Evolutionary conservation across 768 basidiomycete genomes (phyloP).

Genomic region (Leccinum rimulosum): DNA sequence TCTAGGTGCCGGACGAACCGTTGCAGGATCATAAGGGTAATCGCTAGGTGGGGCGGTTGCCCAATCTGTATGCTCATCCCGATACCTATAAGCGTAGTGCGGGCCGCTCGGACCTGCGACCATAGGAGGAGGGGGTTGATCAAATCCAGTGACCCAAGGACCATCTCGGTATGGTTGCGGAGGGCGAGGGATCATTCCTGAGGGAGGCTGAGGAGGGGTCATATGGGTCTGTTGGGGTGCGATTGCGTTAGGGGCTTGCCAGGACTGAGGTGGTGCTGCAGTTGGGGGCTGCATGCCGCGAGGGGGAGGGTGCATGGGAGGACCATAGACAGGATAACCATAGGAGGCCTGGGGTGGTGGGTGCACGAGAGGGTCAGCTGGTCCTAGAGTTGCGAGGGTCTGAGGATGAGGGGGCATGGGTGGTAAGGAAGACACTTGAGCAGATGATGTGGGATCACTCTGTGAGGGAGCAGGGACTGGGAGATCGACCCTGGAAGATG

Average conservation of each 20-base stretch:
- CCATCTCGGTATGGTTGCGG: slow-evolving; percentile 46
- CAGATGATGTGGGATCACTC: slow-evolving; percentile 25
- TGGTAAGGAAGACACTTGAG: slow-evolving; percentile 25
- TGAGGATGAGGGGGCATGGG: slow-evolving; percentile 29
- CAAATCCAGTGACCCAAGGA: slow-evolving; percentile 56
- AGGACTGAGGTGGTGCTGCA: slow-evolving; percentile 55
- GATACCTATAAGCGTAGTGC: slow-evolving; percentile 59
- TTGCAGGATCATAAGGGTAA: slow-evolving; percentile 53
- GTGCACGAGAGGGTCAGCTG: slow-evolving; percentile 29
- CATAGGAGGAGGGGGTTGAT: slow-evolving; percentile 46
- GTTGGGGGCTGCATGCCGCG: slow-evolving; percentile 45
- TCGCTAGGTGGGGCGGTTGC: slow-evolving; percentile 39
- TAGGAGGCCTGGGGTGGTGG: slow-evolving; percentile 30
- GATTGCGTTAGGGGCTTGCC: slow-evolving; percentile 61
- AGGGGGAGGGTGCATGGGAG: slow-evolving; percentile 37
- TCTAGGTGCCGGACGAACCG: slow-evolving; percentile 37
- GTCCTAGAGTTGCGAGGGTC: slow-evolving; percentile 27
- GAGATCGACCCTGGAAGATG: slow-evolving; percentile 24
- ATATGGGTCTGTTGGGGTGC: slow-evolving; percentile 66
- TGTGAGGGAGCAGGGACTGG: slow-evolving; percentile 18
- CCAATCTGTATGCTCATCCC: slow-evolving; percentile 56
- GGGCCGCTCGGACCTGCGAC: slow-evolving; percentile 44
- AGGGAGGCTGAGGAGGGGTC: slow-evolving; percentile 43
- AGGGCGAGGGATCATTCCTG: slow-evolving; percentile 47
- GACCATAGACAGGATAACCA: slow-evolving; percentile 37